These are phyloP conservation scores for Ophiostoma perfectum DNA, from an alignment of 2,329 filamentous ascomycete genomes.

Conservation along the genomic window DNA sequence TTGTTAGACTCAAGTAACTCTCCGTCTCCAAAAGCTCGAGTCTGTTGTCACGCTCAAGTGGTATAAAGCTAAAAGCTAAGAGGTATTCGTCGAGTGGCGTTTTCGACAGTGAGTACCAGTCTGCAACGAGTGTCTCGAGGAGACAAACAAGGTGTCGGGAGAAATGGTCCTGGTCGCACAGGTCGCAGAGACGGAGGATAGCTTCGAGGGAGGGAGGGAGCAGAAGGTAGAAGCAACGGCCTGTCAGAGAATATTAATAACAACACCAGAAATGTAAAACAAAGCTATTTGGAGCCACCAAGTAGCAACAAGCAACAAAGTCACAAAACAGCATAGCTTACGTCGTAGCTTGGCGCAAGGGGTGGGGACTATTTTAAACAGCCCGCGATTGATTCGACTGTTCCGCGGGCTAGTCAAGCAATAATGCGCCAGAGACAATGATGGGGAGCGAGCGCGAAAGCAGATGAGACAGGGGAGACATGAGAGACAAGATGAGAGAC, in stretches of 20 bases:
- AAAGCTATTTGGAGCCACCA: background rate
- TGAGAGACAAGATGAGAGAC: background rate
- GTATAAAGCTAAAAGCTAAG: too few relatives aligned
- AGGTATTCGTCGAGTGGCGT: too few relatives aligned
- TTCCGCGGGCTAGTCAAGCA: background rate
- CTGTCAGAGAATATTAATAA: background rate
- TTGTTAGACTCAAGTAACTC: background rate
- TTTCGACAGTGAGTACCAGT: background rate
- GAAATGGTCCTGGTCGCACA: conserved; percentile 6
- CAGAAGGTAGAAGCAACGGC: too few relatives aligned
- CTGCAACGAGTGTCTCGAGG: background rate
- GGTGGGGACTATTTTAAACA: conserved; percentile 16
- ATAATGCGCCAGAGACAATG: background rate
- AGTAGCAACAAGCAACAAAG: conserved; percentile 10
- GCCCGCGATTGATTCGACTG: conserved; percentile 9
- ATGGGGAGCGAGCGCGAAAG: background rate
- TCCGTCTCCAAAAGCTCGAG: background rate
- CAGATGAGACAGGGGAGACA: background rate
- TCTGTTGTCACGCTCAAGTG: too few relatives aligned
- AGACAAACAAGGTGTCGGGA: conserved; percentile 4
- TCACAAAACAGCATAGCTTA: conserved; percentile 10
- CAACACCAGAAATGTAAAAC: background rate
- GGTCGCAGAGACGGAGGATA: background rate
- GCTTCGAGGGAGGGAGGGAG: background rate
- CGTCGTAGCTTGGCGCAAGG: conserved; percentile 21